These are phyloP conservation scores for Coemansia sp. DNA, from an alignment of 192 early-diverging fungal species.

Conservation along the genomic window DNA sequence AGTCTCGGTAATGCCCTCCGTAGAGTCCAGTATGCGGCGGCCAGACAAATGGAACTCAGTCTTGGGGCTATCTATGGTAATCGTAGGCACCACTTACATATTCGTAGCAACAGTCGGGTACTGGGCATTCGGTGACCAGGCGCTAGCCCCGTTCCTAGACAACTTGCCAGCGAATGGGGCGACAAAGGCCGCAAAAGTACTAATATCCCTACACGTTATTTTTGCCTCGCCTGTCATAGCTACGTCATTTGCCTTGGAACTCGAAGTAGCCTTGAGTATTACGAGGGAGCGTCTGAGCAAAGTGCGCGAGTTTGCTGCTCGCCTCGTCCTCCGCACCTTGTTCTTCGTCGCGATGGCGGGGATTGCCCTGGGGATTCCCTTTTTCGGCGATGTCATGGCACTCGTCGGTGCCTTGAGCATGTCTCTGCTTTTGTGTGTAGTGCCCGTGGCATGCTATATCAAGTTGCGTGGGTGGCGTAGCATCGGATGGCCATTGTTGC, in stretches of 20 bases:
- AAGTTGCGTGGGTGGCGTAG: conserved; percentile 63
- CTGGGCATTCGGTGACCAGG: conserved; percentile 64
- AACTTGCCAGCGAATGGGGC: conserved; percentile 62
- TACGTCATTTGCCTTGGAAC: conserved; percentile 68
- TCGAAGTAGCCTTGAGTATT: conserved; percentile 62
- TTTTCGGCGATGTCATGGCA: conserved; percentile 74
- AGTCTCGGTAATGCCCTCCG: conserved; percentile 76
- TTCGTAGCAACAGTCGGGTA: conserved; percentile 72
- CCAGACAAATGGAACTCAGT: conserved; percentile 67
- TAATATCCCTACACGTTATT: conserved; percentile 80
- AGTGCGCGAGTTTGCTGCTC: conserved; percentile 54
- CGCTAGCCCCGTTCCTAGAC: conserved; percentile 62
- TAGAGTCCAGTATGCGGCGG: conserved; percentile 72
- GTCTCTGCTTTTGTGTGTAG: conserved; percentile 69
- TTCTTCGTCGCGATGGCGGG: conserved; percentile 57
- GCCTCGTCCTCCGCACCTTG: conserved; percentile 54
- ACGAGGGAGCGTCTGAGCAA: conserved; percentile 52
- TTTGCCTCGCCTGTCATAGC: conserved; percentile 77
- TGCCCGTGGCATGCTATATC: conserved; percentile 72
- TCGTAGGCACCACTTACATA: conserved; percentile 66
- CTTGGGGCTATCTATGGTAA: conserved; percentile 58
- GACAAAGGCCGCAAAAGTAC: conserved; percentile 61
- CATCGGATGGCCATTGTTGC: conserved; percentile 52
- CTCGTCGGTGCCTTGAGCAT: conserved; percentile 75
- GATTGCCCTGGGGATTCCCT: conserved; percentile 68